Percentiles rank a stretch among this genome's conserved stretches.
These are phyloP conservation scores for Thelonectria blattea DNA, from an alignment of 2,329 filamentous ascomycete species.

Conservation along the genomic window DNA sequence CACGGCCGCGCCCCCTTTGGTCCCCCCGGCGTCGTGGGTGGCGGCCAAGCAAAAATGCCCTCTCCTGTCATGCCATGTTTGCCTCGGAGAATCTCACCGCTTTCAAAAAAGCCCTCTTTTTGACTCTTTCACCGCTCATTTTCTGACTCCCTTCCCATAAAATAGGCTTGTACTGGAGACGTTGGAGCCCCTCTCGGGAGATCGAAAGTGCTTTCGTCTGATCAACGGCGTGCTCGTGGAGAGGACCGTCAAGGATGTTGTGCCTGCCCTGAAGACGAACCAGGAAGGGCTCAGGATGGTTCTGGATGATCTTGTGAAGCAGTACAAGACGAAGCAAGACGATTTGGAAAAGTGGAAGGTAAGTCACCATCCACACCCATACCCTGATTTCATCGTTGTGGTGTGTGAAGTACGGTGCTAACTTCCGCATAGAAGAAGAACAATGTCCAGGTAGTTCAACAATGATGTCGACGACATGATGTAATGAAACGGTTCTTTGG, in stretches of 20 bases:
- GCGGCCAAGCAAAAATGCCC: slow-evolving; percentile 9
- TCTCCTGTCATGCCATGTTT: slow-evolving; percentile 16
- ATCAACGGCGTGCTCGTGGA: slow-evolving; percentile 97
- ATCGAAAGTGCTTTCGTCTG: slow-evolving; percentile 98
- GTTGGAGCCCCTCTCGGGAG: slow-evolving; percentile 77
- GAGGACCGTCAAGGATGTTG: slow-evolving; percentile 89
- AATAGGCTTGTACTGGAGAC: slow-evolving; percentile 91
- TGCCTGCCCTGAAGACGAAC: slow-evolving; percentile 91
- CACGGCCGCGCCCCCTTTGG: background rate
- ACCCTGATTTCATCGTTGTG: background rate
- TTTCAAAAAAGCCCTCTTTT: slow-evolving; percentile 15
- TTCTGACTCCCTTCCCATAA: slow-evolving; percentile 19
- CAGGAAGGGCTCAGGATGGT: slow-evolving; percentile 94
- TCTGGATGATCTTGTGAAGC: slow-evolving; percentile 91
- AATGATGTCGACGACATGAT: slow-evolving; percentile 44
- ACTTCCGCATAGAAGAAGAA: slow-evolving; percentile 74
- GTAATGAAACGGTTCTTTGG: slow-evolving; percentile 19
- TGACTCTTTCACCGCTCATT: slow-evolving; percentile 31
- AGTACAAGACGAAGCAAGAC: slow-evolving; percentile 92
- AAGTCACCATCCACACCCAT: slow-evolving; percentile 12
- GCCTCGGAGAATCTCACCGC: slow-evolving; percentile 47
- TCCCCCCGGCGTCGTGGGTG: slow-evolving; percentile 22
- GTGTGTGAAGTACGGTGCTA: background rate
- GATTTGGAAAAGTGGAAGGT: slow-evolving; percentile 99
- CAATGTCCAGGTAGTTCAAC: slow-evolving; percentile 85